phyloP scores from a whole-genome alignment of 73 alveolate species.

The Paramecium primaurelia region DNA sequence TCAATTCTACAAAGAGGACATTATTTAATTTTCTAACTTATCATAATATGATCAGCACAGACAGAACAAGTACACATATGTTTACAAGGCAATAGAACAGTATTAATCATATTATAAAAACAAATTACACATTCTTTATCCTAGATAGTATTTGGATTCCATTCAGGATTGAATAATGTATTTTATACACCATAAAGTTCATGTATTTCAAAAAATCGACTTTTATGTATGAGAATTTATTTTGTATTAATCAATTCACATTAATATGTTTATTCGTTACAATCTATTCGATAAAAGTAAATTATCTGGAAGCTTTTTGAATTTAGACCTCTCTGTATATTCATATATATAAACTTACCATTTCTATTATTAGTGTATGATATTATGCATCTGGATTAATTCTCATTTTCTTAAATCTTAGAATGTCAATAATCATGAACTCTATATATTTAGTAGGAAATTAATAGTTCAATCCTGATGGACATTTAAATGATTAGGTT shows the following conservation, averaged over 20 bases:
- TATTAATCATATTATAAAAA: conserved; percentile 72
- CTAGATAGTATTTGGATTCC: conserved; percentile 13
- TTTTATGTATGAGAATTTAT: not conserved
- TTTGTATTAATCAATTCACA: not conserved
- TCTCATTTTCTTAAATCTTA: not conserved
- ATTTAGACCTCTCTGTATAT: not conserved
- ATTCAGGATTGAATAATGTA: conserved; percentile 10
- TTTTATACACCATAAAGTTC: conserved; percentile 1
- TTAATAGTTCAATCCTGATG: not conserved
- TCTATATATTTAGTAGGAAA: not conserved
- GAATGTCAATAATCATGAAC: conserved; percentile 17
- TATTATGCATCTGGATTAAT: not conserved
- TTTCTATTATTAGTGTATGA: not conserved
- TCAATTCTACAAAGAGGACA: conserved; percentile 42
- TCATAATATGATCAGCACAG: conserved; percentile 67
- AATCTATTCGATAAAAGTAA: conserved; percentile 11
- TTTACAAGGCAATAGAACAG: conserved; percentile 81
- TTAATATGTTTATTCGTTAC: not conserved
- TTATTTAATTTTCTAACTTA: not conserved
- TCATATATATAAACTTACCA: not conserved
- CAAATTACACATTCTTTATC: conserved; percentile 84
- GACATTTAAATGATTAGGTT: not conserved
- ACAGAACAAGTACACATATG: conserved; percentile 79
- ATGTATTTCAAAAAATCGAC: not conserved
- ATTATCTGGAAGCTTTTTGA: not conserved